Evolutionary conservation across 345 rosid genomes (phyloP).

Genomic region (Populus tremula): DNA sequence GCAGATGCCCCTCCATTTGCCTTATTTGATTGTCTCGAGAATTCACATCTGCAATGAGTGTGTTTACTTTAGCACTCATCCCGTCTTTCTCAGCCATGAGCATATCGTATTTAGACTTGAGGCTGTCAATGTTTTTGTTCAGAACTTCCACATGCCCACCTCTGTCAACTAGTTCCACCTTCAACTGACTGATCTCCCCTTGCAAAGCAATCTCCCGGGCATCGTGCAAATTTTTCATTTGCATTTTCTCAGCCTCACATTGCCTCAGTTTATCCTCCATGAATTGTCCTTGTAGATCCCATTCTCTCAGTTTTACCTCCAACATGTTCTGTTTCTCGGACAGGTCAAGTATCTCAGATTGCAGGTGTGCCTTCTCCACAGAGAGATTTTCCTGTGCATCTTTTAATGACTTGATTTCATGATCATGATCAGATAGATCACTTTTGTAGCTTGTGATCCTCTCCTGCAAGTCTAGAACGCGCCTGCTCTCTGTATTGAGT

Average conservation of each 20-base stretch:
- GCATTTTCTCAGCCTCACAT: conserved; percentile 44
- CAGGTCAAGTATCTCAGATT: conserved; percentile 56
- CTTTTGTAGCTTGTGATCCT: conserved; percentile 46
- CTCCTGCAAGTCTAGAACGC: conserved; percentile 57
- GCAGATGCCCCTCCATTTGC: conserved; percentile 47
- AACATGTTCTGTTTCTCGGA: conserved; percentile 42
- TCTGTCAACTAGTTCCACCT: conserved; percentile 41
- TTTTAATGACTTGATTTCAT: conserved; percentile 57
- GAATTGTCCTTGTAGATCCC: conserved; percentile 59
- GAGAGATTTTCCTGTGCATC: conserved; percentile 59
- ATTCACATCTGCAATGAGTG: conserved; percentile 36
- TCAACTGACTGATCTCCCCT: conserved; percentile 36
- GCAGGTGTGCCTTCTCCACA: conserved; percentile 57
- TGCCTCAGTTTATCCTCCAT: conserved; percentile 61
- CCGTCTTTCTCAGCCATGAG: conserved; percentile 37
- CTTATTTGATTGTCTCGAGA: conserved; percentile 36
- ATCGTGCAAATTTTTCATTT: conserved; percentile 8
- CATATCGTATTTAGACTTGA: conserved; percentile 28
- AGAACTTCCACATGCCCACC: conserved; percentile 31
- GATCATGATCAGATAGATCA: conserved; percentile 67
- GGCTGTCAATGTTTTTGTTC: conserved; percentile 26
- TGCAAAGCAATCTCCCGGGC: conserved; percentile 32
- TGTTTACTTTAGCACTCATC: conserved; percentile 26
- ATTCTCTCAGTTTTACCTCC: conserved; percentile 52
- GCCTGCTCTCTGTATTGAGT: conserved; percentile 50